Percentiles rank a stretch among this genome's conserved stretches.
Conservation (phyloP, 306 rosid genomes). For the Corylus avellana region DNA sequence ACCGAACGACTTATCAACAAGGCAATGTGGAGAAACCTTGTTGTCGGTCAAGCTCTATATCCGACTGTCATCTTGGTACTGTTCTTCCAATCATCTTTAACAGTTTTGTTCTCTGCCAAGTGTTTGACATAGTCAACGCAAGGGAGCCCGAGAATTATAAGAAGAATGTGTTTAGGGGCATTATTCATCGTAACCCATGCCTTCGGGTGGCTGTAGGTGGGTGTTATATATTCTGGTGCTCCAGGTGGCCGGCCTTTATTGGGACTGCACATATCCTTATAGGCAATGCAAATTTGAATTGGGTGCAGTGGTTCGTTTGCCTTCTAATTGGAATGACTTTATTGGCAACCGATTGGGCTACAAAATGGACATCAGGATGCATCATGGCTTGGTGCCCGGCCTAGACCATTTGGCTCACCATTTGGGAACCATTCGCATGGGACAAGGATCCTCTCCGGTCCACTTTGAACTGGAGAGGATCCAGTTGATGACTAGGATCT, state of each 20-base stretch:
- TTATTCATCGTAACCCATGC: background rate
- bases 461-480: too few relatives aligned
- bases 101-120: conserved; percentile 28
- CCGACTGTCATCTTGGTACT: too few relatives aligned
- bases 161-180: conserved; percentile 1
- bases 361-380: background rate
- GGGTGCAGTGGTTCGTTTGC: conserved; percentile 17
- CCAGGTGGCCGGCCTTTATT: conserved; percentile 4
- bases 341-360: conserved; percentile 4
- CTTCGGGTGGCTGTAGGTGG: conserved; percentile 18
- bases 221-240: background rate
- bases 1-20: too few relatives aligned
- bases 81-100: conserved; percentile 7
- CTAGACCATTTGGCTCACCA: background rate
- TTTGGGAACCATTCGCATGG: background rate
- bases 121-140: conserved; percentile 20
- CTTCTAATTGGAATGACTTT: conserved; percentile 2
- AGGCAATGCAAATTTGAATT: conserved; percentile 7
- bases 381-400: background rate
- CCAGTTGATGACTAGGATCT: too few relatives aligned
- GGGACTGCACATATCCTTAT: conserved; percentile 5
- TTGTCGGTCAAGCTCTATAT: too few relatives aligned
- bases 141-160: background rate
- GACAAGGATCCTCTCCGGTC: too few relatives aligned
- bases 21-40: too few relatives aligned